Evolutionary conservation across 257 asterid species (phyloP).

Genomic region (Penstemon newberryi): DNA sequence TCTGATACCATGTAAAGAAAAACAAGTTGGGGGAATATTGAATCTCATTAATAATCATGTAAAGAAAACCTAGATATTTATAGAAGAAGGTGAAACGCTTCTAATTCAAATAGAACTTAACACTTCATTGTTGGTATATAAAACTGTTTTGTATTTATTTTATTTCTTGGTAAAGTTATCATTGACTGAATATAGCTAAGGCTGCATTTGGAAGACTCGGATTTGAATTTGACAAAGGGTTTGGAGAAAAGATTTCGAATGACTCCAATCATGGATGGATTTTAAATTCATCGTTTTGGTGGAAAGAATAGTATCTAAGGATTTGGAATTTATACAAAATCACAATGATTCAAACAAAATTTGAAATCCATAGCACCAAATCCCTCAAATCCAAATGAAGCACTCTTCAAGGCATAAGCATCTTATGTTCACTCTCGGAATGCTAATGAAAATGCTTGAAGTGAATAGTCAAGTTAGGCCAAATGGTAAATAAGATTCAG

Average conservation of each 20-base stretch:
- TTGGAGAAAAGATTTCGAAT: no score
- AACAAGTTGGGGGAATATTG: no score
- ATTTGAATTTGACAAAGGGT: neutral
- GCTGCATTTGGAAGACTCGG: neutral
- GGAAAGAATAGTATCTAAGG: no score
- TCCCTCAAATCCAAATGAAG: no score
- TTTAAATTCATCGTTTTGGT: no score
- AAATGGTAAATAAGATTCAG: neutral
- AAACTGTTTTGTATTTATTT: neutral
- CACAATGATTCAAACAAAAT: neutral
- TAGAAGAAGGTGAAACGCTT: no score
- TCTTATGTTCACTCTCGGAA: constrained; percentile 4
- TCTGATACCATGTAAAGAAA: no score
- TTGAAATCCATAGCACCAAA: neutral
- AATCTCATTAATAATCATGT: no score
- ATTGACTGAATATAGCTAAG: neutral
- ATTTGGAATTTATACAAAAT: no score
- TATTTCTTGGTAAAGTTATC: neutral
- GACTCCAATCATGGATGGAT: no score
- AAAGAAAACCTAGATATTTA: no score
- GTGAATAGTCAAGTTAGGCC: constrained; percentile 15
- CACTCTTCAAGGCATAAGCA: constrained; percentile 1
- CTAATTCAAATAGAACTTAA: no score
- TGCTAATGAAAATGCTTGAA: neutral
- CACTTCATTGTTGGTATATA: neutral